phyloP scores from a whole-genome alignment of 306 rosid species.

The Quercus aquifolioides region DNA sequence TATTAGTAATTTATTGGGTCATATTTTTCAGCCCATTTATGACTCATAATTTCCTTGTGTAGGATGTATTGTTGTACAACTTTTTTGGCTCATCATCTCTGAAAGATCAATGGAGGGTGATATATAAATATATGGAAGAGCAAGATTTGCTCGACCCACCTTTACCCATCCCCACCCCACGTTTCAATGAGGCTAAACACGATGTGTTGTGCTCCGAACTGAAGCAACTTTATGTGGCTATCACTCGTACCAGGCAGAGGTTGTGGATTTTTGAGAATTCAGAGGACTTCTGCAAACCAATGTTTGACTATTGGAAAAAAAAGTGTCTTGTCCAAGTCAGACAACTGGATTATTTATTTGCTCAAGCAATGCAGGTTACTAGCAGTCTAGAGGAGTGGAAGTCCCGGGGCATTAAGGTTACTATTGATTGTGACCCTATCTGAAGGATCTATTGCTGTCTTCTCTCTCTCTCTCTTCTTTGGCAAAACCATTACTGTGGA shows the following conservation, averaged over 20 bases:
- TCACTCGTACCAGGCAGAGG: constrained; percentile 74
- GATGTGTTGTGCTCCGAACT: constrained; percentile 63
- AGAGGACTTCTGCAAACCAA: constrained; percentile 36
- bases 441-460: neutral
- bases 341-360: constrained; percentile 57
- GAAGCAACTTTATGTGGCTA: constrained; percentile 67
- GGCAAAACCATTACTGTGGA: neutral
- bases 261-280: constrained; percentile 64
- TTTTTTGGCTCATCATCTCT: constrained; percentile 68
- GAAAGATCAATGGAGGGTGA: constrained; percentile 66
- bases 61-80: constrained; percentile 77
- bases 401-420: constrained; percentile 69
- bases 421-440: neutral
- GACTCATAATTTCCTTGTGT: neutral
- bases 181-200: constrained; percentile 56
- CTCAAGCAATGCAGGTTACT: constrained; percentile 70
- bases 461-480: neutral
- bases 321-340: constrained; percentile 60
- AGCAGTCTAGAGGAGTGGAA: constrained; percentile 78
- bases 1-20: neutral
- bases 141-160: constrained; percentile 44
- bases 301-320: constrained; percentile 71
- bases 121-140: constrained; percentile 60
- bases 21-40: neutral
- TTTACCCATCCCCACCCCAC: constrained; percentile 2